A percentile compares a stretch with the other conserved stretches of the same genome.
These are phyloP conservation scores for Ulota crispa DNA, from an alignment of 225 moss, liverwort and hornwort species.

Conservation along the genomic window DNA sequence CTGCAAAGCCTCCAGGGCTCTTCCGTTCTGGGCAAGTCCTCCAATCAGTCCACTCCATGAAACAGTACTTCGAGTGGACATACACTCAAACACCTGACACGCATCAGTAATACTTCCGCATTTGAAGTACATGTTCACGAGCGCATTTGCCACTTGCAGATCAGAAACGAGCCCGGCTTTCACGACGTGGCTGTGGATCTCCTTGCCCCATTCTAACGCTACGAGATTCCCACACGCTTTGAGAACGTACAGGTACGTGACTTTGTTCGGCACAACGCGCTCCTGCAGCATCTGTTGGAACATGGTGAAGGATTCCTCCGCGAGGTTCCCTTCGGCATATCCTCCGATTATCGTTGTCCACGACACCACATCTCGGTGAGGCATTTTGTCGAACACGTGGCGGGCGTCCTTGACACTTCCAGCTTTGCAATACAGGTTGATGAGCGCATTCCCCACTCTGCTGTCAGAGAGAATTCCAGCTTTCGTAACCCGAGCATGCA, in stretches of 20 bases:
- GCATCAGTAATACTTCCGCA: conserved; percentile 47
- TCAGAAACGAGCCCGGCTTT: conserved; percentile 28
- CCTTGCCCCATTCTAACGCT: conserved; percentile 37
- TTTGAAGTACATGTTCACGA: conserved; percentile 50
- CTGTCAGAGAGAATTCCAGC: conserved; percentile 35
- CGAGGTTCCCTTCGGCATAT: conserved; percentile 30
- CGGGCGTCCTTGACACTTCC: conserved; percentile 50
- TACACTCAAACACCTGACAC: conserved; percentile 26
- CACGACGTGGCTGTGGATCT: conserved; percentile 28
- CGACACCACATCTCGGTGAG: conserved; percentile 39
- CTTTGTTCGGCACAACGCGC: conserved; percentile 32
- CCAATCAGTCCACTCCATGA: conserved; percentile 53
- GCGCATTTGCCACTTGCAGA: conserved; percentile 34
- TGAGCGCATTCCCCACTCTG: conserved; percentile 39
- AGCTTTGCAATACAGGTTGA: conserved; percentile 49
- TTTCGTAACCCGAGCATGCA: conserved; percentile 32
- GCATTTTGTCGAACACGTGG: conserved; percentile 47
- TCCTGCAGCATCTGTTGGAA: conserved; percentile 38
- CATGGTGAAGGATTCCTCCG: conserved; percentile 18
- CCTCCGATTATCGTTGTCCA: conserved; percentile 49
- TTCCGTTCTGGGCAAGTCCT: conserved; percentile 52
- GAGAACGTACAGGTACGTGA: conserved; percentile 41
- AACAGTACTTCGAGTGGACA: conserved; percentile 34
- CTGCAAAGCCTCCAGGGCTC: conserved; percentile 29
- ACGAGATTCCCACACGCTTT: conserved; percentile 43